A percentile compares a stretch with the other conserved stretches of the same genome.
Evolutionary conservation across 208 protist genomes (phyloP).

Genomic region (Crithidia acanthocephali): DNA sequence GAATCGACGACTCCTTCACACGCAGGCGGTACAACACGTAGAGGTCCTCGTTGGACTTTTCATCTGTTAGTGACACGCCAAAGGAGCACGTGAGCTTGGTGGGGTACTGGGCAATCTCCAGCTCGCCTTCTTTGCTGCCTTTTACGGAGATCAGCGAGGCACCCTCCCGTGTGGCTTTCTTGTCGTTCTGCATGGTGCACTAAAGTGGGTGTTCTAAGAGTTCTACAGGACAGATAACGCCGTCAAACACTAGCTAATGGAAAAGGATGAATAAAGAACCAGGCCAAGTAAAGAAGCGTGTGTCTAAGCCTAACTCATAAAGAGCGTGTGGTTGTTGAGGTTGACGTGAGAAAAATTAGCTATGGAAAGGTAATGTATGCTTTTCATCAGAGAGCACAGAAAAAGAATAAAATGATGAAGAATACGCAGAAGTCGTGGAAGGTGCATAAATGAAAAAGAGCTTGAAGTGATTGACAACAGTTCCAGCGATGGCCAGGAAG

Average conservation of each 20-base stretch:
- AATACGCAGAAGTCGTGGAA: too few species aligned
- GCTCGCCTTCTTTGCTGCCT: constrained; percentile 23
- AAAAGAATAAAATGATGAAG: too few species aligned
- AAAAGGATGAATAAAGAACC: background rate
- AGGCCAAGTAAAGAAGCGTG: background rate
- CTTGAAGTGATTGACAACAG: too few species aligned
- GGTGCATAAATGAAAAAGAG: too few species aligned
- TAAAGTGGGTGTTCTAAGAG: background rate
- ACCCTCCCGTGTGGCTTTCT: background rate
- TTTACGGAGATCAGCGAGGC: constrained; percentile 24
- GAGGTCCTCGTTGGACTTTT: constrained; percentile 10
- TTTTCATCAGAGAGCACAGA: too few species aligned
- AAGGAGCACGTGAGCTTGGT: constrained; percentile 41
- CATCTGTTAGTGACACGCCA: constrained; percentile 22
- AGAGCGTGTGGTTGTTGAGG: too few species aligned
- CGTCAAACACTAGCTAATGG: too few species aligned
- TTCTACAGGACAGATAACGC: background rate
- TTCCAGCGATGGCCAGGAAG: too few species aligned
- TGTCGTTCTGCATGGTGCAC: constrained; percentile 2
- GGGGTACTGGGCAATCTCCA: constrained; percentile 32
- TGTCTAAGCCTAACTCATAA: too few species aligned
- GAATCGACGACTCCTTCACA: constrained; percentile 54
- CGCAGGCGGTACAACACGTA: constrained; percentile 63
- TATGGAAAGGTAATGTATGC: too few species aligned
- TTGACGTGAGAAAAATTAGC: too few species aligned